Evolutionary conservation across 2,329 filamentous ascomycete species (phyloP), one percentile per base, ranked within the genome.

Genomic region (Trichoderma simmonsii): DNA sequence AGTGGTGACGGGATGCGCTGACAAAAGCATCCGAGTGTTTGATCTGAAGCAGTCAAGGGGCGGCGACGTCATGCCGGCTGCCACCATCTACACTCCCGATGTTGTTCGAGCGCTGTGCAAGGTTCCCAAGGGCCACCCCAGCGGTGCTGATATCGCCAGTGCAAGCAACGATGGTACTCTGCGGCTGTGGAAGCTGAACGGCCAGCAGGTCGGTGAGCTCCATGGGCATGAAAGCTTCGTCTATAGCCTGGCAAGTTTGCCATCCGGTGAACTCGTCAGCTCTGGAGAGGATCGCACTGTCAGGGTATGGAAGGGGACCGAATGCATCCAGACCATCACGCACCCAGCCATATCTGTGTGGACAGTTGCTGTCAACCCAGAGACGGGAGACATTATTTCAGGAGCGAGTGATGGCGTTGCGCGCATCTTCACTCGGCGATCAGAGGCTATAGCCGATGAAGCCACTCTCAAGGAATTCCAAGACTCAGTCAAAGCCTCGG

Each of bases 261-360:
- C 95, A 0, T 91, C 92, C 0, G 95, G 95, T 6, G 94, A 98
- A 79, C 85, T 99, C 34, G 92, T 97, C 63, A 98, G 95, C 80
- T 90, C 94, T 2, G 94, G 94, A 21, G 96, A 99, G 81, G 96
- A 99, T 82, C 89, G 96, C n/a, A 98, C 96, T 0, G 89, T 97
- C 39, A 89, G 94, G 67, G 85, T 99, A 79, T 99, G 97, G 96
- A 91, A 88, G 76, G 93, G 92, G 59, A 88, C 85, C 15, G 87
- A 94, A 71, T 98, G 95, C 79, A 83, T 97, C 60, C 96, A 99
- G 81, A 98, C 95, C 51, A 98, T 99, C 75, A 98, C 95, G 1
- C 94, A 98, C 78, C 96, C 96, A 12, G 96, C 96, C 11, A 97
- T 98, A 70, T 98, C 95, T 0, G 95, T 99, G 6, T 99, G 96